These are phyloP conservation scores for Suillus brevipes DNA, from an alignment of 768 basidiomycete species.

Conservation along the genomic window DNA sequence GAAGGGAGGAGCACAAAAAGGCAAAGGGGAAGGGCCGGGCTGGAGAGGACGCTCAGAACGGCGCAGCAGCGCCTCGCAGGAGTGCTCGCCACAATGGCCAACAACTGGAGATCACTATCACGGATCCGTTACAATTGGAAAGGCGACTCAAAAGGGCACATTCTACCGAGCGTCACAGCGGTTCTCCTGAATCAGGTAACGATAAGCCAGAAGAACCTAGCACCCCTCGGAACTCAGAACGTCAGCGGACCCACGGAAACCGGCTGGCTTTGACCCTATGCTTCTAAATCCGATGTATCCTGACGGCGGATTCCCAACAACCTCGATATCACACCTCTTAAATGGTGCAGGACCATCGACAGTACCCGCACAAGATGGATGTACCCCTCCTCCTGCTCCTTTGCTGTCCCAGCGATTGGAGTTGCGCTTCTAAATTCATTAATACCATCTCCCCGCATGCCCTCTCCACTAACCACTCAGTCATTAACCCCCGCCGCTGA, in stretches of 20 bases:
- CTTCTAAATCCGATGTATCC: slow-evolving; percentile 54
- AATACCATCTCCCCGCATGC: background rate
- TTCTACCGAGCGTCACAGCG: slow-evolving; percentile 53
- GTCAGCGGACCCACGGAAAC: slow-evolving; percentile 44
- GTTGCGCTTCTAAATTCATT: background rate
- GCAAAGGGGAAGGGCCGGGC: slow-evolving; percentile 39
- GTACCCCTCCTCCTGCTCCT: background rate
- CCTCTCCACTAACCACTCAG: background rate
- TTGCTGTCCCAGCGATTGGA: background rate
- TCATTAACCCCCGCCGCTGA: background rate
- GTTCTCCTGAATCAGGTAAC: slow-evolving; percentile 45
- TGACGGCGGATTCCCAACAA: slow-evolving; percentile 23
- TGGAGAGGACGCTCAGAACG: slow-evolving; percentile 32
- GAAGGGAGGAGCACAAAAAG: slow-evolving; percentile 51
- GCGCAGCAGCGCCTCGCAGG: slow-evolving; percentile 50
- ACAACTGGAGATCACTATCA: slow-evolving; percentile 68
- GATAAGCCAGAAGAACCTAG: slow-evolving; percentile 44
- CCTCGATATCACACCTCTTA: slow-evolving; percentile 25
- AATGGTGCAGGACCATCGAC: slow-evolving; percentile 21
- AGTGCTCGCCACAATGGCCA: slow-evolving; percentile 76
- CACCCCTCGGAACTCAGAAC: slow-evolving; percentile 48
- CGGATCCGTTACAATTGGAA: slow-evolving; percentile 75
- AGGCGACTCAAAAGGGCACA: slow-evolving; percentile 73
- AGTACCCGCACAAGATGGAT: background rate
- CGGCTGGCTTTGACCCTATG: slow-evolving; percentile 49